A percentile compares a stretch with the other conserved stretches of the same genome.
Conservation (phyloP, 1,139 yeast genomes). For the Blastobotrys raffinosifermentans region DNA sequence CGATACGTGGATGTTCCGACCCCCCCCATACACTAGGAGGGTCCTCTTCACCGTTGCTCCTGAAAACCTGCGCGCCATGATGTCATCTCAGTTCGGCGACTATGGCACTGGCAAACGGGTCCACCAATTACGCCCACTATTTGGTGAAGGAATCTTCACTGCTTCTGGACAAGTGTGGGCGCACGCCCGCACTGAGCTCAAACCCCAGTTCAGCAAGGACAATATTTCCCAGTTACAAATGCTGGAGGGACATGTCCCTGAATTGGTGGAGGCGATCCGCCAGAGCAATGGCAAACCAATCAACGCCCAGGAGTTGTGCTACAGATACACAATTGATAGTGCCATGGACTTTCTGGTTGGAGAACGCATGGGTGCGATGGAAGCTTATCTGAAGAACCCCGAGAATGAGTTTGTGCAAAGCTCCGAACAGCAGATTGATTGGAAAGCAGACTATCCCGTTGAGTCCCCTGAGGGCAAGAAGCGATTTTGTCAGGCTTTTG, state of each 20-base stretch:
- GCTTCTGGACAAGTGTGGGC: constrained; percentile 53
- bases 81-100: constrained; percentile 41
- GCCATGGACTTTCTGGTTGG: constrained; percentile 13
- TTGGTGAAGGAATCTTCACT: constrained; percentile 52
- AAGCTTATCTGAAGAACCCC: constrained; percentile 7
- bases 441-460: constrained; percentile 2
- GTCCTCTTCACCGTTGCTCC: constrained; percentile 42
- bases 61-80: constrained; percentile 34
- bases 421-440: constrained; percentile 1
- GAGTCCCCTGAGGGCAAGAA: constrained; percentile 5
- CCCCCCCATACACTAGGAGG: not conserved
- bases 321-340: constrained; percentile 10
- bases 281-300: constrained; percentile 5
- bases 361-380: constrained; percentile 7
- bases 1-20: not conserved
- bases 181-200: constrained; percentile 50
- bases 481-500: constrained; percentile 11
- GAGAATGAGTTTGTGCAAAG: not conserved
- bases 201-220: constrained; percentile 54
- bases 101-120: constrained; percentile 48
- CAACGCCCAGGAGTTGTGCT: constrained; percentile 9
- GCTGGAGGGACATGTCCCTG: constrained; percentile 44
- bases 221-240: constrained; percentile 46
- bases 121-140: constrained; percentile 38
- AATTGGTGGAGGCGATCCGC: constrained; percentile 26